phyloP scores from a whole-genome alignment of 352 stramenopile genomes.

The Phytophthora ramorum region DNA sequence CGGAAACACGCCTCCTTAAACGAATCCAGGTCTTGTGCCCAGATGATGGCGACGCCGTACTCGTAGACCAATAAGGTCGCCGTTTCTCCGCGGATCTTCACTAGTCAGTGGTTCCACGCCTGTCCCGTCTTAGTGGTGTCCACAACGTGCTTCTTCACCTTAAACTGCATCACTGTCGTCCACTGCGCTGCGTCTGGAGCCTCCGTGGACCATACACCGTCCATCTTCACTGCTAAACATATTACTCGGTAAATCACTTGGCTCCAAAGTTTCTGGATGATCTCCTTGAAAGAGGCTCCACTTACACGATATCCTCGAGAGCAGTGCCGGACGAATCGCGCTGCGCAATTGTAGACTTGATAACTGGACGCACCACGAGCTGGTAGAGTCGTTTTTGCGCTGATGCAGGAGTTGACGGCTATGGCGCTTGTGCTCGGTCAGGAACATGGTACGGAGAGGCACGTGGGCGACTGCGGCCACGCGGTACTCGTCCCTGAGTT shows the following conservation, averaged over 20 bases:
- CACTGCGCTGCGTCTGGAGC: not conserved
- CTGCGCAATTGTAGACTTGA: slow-evolving; percentile 24
- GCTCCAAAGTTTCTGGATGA: slow-evolving; percentile 12
- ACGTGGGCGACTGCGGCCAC: no score
- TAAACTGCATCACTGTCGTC: slow-evolving; percentile 22
- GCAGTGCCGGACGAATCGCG: slow-evolving; percentile 15
- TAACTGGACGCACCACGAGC: slow-evolving; percentile 9
- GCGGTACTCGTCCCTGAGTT: no score
- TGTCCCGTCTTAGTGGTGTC: slow-evolving; percentile 5
- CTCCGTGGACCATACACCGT: slow-evolving; percentile 14
- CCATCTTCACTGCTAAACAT: slow-evolving; percentile 9
- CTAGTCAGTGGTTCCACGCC: slow-evolving; percentile 21
- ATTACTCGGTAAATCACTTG: not conserved
- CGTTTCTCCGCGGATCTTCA: slow-evolving; percentile 2
- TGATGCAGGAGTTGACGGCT: no score
- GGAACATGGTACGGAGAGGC: no score
- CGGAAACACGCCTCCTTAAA: slow-evolving; percentile 2
- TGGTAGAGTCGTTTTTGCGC: not conserved
- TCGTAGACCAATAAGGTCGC: slow-evolving; percentile 20
- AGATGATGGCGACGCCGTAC: slow-evolving; percentile 7
- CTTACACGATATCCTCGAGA: not conserved
- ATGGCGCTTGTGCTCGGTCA: no score
- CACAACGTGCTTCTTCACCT: slow-evolving; percentile 9
- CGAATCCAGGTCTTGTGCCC: slow-evolving; percentile 1
- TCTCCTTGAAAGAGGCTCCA: slow-evolving; percentile 9